A percentile compares a stretch with the other conserved stretches of the same genome.
Evolutionary conservation across 805 yeast genomes (phyloP).

Genomic region (Spathaspora sp.): DNA sequence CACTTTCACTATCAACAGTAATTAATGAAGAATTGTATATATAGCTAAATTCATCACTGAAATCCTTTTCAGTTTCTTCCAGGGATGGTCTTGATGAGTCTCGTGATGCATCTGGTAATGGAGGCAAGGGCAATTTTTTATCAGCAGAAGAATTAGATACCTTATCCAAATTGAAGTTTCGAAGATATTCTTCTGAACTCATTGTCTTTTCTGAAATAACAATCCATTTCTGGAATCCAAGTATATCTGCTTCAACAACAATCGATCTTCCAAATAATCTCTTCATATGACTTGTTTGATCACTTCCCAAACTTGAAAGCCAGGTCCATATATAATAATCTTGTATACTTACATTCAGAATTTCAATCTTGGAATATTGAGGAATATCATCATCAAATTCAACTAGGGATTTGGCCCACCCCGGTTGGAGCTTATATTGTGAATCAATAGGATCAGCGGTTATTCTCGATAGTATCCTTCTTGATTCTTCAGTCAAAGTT

Average conservation of each 20-base stretch:
- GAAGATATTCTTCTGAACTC: constrained; percentile 29
- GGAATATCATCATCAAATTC: constrained; percentile 26
- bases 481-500: constrained; percentile 71
- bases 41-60: constrained; percentile 8
- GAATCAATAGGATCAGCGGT: constrained; percentile 34
- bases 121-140: not conserved
- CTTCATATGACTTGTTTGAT: constrained; percentile 63
- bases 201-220: constrained; percentile 66
- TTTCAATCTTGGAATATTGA: constrained; percentile 31
- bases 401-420: constrained; percentile 24
- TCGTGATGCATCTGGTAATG: not conserved
- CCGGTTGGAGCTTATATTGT: constrained; percentile 36
- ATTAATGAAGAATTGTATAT: constrained; percentile 1
- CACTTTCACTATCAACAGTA: not conserved
- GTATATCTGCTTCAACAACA: constrained; percentile 76
- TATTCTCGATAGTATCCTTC: constrained; percentile 46
- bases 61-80: constrained; percentile 2
- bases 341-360: constrained; percentile 67
- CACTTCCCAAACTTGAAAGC: constrained; percentile 74
- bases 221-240: constrained; percentile 78
- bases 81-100: not conserved
- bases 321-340: constrained; percentile 92
- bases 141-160: not conserved
- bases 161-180: not conserved
- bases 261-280: constrained; percentile 76